Evolutionary conservation across 2,329 filamentous ascomycete genomes (phyloP).

Genomic region (Aspergillus pseudotamarii): DNA sequence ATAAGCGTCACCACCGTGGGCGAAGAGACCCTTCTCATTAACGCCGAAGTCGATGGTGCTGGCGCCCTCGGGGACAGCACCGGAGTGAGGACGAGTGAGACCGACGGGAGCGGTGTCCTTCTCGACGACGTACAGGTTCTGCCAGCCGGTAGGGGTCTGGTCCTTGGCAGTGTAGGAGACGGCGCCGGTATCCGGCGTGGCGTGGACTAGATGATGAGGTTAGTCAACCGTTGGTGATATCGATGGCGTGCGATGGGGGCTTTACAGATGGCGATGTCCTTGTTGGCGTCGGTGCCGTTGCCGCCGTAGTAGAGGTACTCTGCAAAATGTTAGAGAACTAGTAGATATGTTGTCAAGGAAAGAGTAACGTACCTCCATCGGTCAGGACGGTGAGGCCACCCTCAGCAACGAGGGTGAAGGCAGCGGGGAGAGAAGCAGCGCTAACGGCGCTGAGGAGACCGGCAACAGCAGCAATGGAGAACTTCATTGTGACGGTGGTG

Average conservation of each 20-base stretch:
- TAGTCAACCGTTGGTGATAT: background rate
- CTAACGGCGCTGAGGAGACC: conserved; percentile 27
- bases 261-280: conserved; percentile 28
- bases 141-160: conserved; percentile 28
- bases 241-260: no score
- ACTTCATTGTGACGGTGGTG: conserved; percentile 28
- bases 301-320: conserved; percentile 27
- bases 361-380: conserved; percentile 26
- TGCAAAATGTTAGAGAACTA: conserved; percentile 1
- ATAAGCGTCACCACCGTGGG: conserved; percentile 28
- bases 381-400: conserved; percentile 28
- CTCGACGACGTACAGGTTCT: conserved; percentile 32
- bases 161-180: conserved; percentile 28
- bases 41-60: conserved; percentile 27
- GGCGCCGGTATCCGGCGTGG: conserved; percentile 18
- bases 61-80: conserved; percentile 26
- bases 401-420: conserved; percentile 33
- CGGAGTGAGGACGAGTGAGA: conserved; percentile 34
- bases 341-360: background rate
- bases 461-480: conserved; percentile 28
- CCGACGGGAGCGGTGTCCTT: conserved; percentile 24
- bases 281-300: conserved; percentile 19
- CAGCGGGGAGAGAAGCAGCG: conserved; percentile 24
- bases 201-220: conserved; percentile 14
- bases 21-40: conserved; percentile 31